A percentile compares a stretch with the other conserved stretches of the same genome.
These are phyloP conservation scores for Aspergillus wentii DNA, from an alignment of 495 filamentous ascomycete genomes.

Conservation along the genomic window DNA sequence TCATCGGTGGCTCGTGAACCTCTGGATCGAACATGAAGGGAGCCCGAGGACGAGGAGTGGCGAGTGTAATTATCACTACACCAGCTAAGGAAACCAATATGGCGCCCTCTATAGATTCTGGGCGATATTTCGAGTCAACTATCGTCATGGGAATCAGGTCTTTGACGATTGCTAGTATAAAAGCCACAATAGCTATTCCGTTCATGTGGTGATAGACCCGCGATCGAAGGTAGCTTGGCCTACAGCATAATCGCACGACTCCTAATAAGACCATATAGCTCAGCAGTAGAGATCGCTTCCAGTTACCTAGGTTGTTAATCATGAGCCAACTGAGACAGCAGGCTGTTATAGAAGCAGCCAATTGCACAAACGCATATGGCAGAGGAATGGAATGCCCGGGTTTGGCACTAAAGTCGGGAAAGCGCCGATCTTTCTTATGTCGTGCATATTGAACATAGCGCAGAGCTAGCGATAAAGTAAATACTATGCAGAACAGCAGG, in stretches of 20 bases:
- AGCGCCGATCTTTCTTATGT: background rate
- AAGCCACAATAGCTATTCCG: conserved; percentile 4
- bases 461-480: conserved; percentile 4
- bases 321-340: conserved; percentile 12
- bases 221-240: background rate
- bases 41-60: conserved; percentile 16
- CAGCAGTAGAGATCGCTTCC: conserved; percentile 12
- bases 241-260: conserved; percentile 5
- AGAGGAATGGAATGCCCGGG: conserved; percentile 4
- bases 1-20: conserved; percentile 5
- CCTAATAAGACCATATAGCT: conserved; percentile 15
- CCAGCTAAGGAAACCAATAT: conserved; percentile 10
- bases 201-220: conserved; percentile 17
- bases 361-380: conserved; percentile 12
- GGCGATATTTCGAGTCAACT: conserved; percentile 13
- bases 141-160: conserved; percentile 14
- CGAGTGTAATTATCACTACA: conserved; percentile 8
- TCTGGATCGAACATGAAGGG: conserved; percentile 1
- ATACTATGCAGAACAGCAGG: conserved; percentile 6
- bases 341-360: conserved; percentile 8
- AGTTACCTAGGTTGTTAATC: conserved; percentile 3
- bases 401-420: background rate
- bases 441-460: conserved; percentile 3
- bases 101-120: conserved; percentile 2
- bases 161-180: conserved; percentile 10